A percentile compares a stretch with the other conserved stretches of the same genome.
Conservation (phyloP, 2,329 filamentous ascomycete genomes). For the Colletotrichum viniferum region DNA sequence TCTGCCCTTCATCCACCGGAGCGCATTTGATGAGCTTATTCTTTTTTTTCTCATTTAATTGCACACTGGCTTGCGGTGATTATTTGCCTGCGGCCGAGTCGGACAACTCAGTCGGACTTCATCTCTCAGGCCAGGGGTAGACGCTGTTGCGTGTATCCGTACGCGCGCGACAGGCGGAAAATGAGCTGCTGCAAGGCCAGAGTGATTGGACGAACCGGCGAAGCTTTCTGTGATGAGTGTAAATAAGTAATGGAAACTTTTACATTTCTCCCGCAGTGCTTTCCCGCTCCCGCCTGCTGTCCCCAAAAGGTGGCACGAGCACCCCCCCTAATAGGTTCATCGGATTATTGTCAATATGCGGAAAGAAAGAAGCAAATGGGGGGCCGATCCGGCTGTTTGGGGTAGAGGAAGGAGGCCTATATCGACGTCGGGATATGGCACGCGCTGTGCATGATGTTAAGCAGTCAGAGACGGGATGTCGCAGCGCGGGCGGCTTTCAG, state of each 20-base stretch:
- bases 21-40: background rate
- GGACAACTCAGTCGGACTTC: background rate
- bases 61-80: background rate
- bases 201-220: slow-evolving; percentile 6
- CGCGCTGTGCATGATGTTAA: background rate
- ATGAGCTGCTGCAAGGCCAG: background rate
- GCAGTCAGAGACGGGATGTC: background rate
- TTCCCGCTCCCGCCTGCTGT: background rate
- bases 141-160: background rate
- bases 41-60: background rate
- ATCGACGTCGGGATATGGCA: background rate
- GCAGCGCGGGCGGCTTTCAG: background rate
- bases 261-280: background rate
- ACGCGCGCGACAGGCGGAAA: background rate
- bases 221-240: background rate
- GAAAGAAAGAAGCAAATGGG: background rate
- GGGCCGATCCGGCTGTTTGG: background rate
- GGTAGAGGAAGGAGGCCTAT: background rate
- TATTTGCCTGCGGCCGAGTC: background rate
- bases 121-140: background rate
- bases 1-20: background rate
- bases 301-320: background rate
- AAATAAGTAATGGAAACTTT: background rate
- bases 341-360: background rate
- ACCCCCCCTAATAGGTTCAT: background rate